Evolutionary conservation across 192 early-diverging fungal genomes (phyloP).

Genomic region (Rhizoclosmatium sp.): DNA sequence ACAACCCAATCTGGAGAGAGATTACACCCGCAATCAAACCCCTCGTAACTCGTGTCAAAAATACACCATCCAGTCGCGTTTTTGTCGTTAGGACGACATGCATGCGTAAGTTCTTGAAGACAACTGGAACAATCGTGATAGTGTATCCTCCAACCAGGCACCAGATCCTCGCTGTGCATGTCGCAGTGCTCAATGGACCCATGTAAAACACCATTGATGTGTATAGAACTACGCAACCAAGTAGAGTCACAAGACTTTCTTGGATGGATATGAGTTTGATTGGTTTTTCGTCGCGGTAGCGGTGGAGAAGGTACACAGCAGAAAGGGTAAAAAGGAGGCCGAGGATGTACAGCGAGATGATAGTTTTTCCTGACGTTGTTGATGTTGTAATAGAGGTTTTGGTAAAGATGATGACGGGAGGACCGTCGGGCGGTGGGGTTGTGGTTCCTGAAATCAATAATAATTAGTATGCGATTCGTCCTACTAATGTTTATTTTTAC

Average conservation of each 20-base stretch:
- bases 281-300: no score
- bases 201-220: neutral
- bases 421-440: no score
- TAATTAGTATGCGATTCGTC: neutral
- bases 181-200: neutral
- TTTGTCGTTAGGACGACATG: neutral
- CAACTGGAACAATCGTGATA: neutral
- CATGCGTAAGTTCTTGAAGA: neutral
- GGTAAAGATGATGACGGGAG: no score
- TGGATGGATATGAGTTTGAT: neutral
- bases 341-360: no score
- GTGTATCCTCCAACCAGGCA: neutral
- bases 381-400: no score
- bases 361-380: no score
- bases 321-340: no score
- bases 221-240: neutral
- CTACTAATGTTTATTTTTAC: neutral
- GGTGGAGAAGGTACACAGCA: no score
- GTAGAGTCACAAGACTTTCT: neutral
- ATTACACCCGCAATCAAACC: no score
- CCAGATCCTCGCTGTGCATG: neutral
- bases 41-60: neutral
- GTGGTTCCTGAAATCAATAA: no score
- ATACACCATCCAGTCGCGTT: neutral
- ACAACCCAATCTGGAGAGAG: no score